Conservation (phyloP, 768 basidiomycete species). For the Mycena sanguinolenta region DNA sequence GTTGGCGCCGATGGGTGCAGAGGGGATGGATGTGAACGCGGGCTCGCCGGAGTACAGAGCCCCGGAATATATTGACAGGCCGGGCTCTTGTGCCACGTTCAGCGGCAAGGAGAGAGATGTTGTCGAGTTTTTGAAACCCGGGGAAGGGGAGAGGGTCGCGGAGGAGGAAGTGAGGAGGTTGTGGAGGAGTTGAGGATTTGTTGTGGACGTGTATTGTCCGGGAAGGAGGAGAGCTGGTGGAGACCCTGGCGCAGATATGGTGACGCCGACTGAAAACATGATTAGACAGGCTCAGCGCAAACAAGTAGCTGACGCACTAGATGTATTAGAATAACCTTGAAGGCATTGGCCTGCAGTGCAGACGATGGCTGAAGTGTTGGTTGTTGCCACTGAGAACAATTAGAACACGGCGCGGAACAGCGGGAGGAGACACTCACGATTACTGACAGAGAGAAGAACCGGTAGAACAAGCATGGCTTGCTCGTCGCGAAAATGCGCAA, state of each 20-base stretch:
- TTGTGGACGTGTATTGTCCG: slow-evolving; percentile 72
- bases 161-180: slow-evolving; percentile 67
- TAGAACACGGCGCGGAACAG: neutral
- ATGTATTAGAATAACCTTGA: slow-evolving; percentile 73
- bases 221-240: slow-evolving; percentile 67
- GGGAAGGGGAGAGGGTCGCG: slow-evolving; percentile 61
- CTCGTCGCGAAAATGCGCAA: slow-evolving; percentile 18
- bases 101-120: slow-evolving; percentile 63
- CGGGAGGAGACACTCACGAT: slow-evolving; percentile 11
- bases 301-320: slow-evolving; percentile 49
- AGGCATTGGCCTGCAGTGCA: slow-evolving; percentile 83
- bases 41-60: slow-evolving; percentile 68
- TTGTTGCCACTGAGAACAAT: slow-evolving; percentile 42
- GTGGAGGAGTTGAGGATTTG: slow-evolving; percentile 71
- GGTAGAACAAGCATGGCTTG: slow-evolving; percentile 26
- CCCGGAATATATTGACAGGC: slow-evolving; percentile 65
- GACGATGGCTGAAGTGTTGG: slow-evolving; percentile 63
- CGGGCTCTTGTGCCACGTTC: slow-evolving; percentile 67
- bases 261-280: slow-evolving; percentile 65
- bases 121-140: slow-evolving; percentile 67
- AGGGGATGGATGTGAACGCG: slow-evolving; percentile 62
- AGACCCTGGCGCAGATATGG: slow-evolving; percentile 63
- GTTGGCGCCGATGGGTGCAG: slow-evolving; percentile 49
- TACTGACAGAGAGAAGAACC: slow-evolving; percentile 24
- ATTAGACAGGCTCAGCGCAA: slow-evolving; percentile 7